Percentiles rank a stretch among this genome's conserved stretches.
Conservation (phyloP, 164 flowering plant species). For the Annona squamosa region DNA sequence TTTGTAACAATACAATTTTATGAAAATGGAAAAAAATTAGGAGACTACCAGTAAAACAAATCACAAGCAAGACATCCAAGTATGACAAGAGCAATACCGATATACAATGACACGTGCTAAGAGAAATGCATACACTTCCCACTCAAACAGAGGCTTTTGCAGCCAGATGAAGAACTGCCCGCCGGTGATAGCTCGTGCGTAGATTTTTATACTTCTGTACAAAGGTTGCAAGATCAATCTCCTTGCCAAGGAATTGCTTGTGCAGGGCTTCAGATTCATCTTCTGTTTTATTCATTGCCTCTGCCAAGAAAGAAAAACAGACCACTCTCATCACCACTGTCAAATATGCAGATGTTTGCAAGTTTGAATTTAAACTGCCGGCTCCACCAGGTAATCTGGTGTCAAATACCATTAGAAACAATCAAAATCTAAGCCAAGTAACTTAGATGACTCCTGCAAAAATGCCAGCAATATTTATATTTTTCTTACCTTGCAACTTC, state of each 20-base stretch:
- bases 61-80: too few relatives aligned
- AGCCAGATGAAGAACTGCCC: slow-evolving; percentile 66
- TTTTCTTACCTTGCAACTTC: slow-evolving; percentile 61
- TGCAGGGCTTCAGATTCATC: slow-evolving; percentile 80
- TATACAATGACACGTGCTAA: background rate
- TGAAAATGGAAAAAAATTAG: too few relatives aligned
- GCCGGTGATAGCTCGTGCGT: slow-evolving; percentile 53
- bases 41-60: too few relatives aligned
- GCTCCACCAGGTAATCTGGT: too few relatives aligned
- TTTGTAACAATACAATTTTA: too few relatives aligned
- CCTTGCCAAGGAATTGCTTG: slow-evolving; percentile 55
- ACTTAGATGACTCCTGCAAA: too few relatives aligned
- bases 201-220: slow-evolving; percentile 73
- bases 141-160: slow-evolving; percentile 56
- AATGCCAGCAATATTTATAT: too few relatives aligned
- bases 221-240: slow-evolving; percentile 59
- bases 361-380: background rate
- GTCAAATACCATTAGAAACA: too few relatives aligned
- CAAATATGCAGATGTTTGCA: background rate
- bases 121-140: background rate
- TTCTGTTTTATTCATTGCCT: slow-evolving; percentile 55
- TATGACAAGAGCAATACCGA: too few relatives aligned
- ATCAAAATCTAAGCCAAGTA: too few relatives aligned
- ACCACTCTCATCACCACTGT: background rate
- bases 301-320: slow-evolving; percentile 29